Evolutionary conservation across 2,329 filamentous ascomycete species (phyloP), one percentile per base, ranked within the genome.

Genomic region (Paecilomyces sp.): DNA sequence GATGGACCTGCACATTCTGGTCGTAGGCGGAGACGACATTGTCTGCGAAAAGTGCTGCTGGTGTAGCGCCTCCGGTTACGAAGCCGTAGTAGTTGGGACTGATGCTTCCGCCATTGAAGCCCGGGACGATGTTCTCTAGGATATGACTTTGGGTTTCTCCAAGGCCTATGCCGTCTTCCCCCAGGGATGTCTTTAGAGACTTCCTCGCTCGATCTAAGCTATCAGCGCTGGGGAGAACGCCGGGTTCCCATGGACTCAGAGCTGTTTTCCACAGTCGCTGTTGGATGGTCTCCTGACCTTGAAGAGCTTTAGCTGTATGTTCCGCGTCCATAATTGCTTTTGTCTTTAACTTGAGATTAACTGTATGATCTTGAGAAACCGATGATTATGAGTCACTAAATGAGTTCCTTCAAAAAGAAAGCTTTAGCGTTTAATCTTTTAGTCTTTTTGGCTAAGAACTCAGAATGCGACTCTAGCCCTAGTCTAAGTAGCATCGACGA

Each of bases 1-100:
- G 79, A 71, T 97, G 92, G 0, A 96, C 90, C 60, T 88, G 83
- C 3, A 92, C 87, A 72, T 92, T 96, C 71, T 96, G 91, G 71
- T 97, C 92, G 62, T 88, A 83, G 8, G 85, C 83, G 4, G 87
- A 87, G 62, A 93, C 91, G n/a, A 96, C 76, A 64, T 91, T 89
- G 72, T 97, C 93, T 1, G 91, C 92, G 58, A 90, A 84, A 65
- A 88, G 83, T 33, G 92, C 92, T 25, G 91, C 85, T 5, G 91
- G 90, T 0, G 92, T 89, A 7, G 83, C 80, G 13, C 91, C 89
- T 53, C 93, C 93, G 0, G 88, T 96, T 5, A 97, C 89, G 71
- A 97, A 96, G 61, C 91, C 92, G 72, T 91, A 95, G 79, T 95
- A 96, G 58, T 86, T 85, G 11, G 85, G 74, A 52, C 83, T 85